Conservation (phyloP, 768 basidiomycete genomes). For the Clitopilus hobsonii region DNA sequence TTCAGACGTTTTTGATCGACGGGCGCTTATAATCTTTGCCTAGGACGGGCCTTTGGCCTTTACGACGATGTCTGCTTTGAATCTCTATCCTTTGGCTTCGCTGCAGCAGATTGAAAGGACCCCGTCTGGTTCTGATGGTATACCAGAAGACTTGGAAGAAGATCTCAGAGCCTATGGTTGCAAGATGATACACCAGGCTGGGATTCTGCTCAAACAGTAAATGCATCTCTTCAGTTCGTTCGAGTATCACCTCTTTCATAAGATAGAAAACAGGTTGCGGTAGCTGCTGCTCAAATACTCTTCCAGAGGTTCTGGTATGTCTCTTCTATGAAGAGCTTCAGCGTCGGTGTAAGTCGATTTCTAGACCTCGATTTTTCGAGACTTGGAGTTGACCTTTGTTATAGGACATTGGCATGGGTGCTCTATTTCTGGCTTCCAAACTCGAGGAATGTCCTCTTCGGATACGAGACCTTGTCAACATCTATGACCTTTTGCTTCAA, state of each 20-base stretch:
- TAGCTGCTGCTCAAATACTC: slow-evolving; percentile 93
- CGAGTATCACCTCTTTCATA: slow-evolving; percentile 5
- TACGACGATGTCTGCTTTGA: slow-evolving; percentile 7
- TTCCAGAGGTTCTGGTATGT: slow-evolving; percentile 98
- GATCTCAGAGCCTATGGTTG: slow-evolving; percentile 90
- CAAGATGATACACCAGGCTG: slow-evolving; percentile 93
- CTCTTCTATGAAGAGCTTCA: slow-evolving; percentile 90
- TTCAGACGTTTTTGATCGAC: no score
- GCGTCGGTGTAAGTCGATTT: slow-evolving; percentile 85
- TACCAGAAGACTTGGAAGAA: slow-evolving; percentile 77
- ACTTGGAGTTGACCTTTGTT: no score
- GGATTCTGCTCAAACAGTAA: slow-evolving; percentile 86
- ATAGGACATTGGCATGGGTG: slow-evolving; percentile 88
- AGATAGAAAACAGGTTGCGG: slow-evolving; percentile 88
- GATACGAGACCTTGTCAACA: slow-evolving; percentile 92
- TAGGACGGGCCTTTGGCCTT: slow-evolving; percentile 33
- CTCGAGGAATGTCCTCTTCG: slow-evolving; percentile 89
- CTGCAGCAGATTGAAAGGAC: slow-evolving; percentile 71
- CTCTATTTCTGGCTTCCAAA: slow-evolving; percentile 83
- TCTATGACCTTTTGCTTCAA: slow-evolving; percentile 86
- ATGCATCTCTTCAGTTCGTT: slow-evolving; percentile 16
- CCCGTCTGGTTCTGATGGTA: slow-evolving; percentile 78
- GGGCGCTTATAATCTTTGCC: slow-evolving; percentile 6
- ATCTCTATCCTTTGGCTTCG: slow-evolving; percentile 79
- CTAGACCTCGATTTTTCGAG: no score